phyloP scores from a whole-genome alignment of 2,329 filamentous ascomycete species.

The Triangularia setosa region DNA sequence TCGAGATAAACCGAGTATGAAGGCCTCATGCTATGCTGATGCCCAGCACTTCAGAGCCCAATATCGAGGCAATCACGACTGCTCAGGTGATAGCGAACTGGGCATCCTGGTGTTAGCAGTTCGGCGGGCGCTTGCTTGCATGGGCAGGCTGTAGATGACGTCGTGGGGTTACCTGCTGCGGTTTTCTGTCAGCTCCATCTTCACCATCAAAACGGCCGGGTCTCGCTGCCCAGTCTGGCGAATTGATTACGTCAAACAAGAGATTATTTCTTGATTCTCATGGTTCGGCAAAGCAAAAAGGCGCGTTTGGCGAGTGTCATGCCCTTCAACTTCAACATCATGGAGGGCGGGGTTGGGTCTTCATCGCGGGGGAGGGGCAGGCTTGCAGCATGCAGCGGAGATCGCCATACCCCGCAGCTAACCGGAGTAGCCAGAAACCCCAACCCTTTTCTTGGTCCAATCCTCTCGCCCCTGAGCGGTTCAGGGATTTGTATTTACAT shows the following conservation, averaged over 20 bases:
- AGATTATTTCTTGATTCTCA: not conserved
- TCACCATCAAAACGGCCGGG: not conserved
- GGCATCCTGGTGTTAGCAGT: not conserved
- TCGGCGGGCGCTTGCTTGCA: not conserved
- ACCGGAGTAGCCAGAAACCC: not conserved
- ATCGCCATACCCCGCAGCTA: not conserved
- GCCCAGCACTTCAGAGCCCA: not conserved
- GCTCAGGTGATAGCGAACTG: not conserved
- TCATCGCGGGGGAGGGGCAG: not conserved
- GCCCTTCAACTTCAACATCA: not conserved
- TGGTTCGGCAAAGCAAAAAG: not conserved
- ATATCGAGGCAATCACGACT: not conserved
- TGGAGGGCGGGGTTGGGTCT: not conserved
- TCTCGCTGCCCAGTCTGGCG: not conserved
- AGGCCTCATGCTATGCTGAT: not conserved
- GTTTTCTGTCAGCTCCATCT: not conserved
- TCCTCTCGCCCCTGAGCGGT: not conserved
- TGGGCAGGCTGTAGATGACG: not conserved
- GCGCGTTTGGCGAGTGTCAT: not conserved
- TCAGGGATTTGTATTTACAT: not conserved
- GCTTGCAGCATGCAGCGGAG: not conserved
- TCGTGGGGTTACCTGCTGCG: not conserved
- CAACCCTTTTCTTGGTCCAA: not conserved
- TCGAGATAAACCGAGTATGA: not conserved
- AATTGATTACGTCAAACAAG: not conserved